These are phyloP conservation scores for Syzygium oleosum DNA, from an alignment of 345 rosid species.

Conservation along the genomic window DNA sequence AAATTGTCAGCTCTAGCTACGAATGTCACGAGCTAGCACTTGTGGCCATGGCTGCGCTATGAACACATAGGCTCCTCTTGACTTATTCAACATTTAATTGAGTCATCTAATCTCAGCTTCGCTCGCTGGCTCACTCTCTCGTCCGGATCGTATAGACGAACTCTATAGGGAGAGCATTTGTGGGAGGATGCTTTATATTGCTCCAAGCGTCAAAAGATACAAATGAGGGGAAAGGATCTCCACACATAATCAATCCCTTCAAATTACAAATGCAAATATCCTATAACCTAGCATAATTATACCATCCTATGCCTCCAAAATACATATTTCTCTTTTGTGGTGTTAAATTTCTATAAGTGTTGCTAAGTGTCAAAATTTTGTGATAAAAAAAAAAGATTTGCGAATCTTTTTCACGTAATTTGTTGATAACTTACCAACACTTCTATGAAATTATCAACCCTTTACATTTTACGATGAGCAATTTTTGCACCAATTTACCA, in stretches of 20 bases:
- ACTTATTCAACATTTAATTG: background rate
- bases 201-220: background rate
- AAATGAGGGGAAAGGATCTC: background rate
- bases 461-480: background rate
- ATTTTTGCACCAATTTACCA: background rate
- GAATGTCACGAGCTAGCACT: background rate
- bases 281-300: background rate
- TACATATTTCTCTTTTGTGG: background rate
- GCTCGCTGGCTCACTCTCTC: background rate
- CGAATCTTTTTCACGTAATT: background rate
- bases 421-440: background rate
- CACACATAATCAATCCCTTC: background rate
- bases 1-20: rapidly evolving
- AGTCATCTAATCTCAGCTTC: background rate
- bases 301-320: background rate
- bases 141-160: background rate
- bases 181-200: background rate
- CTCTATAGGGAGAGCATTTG: background rate
- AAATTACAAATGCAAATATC: background rate
- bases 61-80: background rate
- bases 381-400: background rate
- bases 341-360: background rate
- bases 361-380: background rate
- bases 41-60: background rate
- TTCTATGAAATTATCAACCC: background rate